These are phyloP conservation scores for Apiotrichum siamense DNA, from an alignment of 1,284 basidiomycete species.

Conservation along the genomic window DNA sequence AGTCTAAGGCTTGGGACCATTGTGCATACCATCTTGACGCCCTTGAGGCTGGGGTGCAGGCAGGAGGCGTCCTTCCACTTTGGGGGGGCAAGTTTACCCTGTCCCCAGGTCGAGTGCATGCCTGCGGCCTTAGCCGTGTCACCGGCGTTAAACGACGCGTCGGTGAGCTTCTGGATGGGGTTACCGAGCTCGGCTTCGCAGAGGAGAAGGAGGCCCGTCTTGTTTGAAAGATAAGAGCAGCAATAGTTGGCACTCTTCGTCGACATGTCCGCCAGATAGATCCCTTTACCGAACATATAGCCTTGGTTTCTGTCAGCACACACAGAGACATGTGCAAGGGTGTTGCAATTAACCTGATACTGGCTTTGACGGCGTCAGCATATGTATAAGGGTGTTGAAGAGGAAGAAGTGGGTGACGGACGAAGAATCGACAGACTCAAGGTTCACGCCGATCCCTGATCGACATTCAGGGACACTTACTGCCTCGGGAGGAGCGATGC, in stretches of 20 bases:
- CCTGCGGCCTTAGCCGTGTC: conserved; percentile 8
- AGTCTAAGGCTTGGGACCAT: not conserved
- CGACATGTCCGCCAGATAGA: conserved; percentile 65
- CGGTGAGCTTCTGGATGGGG: conserved; percentile 12
- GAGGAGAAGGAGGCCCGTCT: conserved; percentile 15
- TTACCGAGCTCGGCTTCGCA: conserved; percentile 21
- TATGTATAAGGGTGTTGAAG: too few species aligned
- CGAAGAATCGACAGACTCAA: too few species aligned
- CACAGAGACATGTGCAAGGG: not conserved
- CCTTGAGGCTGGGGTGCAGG: conserved; percentile 14
- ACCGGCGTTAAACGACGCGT: conserved; percentile 14
- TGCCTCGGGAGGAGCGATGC: conserved; percentile 63
- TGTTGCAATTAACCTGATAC: too few species aligned
- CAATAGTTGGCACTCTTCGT: conserved; percentile 63
- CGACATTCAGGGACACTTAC: too few species aligned
- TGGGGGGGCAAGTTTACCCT: conserved; percentile 11
- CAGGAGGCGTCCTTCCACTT: conserved; percentile 18
- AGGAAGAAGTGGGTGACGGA: too few species aligned
- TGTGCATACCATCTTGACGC: conserved; percentile 10
- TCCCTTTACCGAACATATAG: conserved; percentile 53
- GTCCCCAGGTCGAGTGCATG: conserved; percentile 16
- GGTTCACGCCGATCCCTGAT: too few species aligned
- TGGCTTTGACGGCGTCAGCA: too few species aligned
- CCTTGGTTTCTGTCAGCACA: too few species aligned
- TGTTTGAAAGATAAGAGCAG: conserved; percentile 41